A percentile compares a stretch with the other conserved stretches of the same genome.
Evolutionary conservation across 2,329 filamentous ascomycete genomes (phyloP).

Genomic region (Helminthosporium solani): DNA sequence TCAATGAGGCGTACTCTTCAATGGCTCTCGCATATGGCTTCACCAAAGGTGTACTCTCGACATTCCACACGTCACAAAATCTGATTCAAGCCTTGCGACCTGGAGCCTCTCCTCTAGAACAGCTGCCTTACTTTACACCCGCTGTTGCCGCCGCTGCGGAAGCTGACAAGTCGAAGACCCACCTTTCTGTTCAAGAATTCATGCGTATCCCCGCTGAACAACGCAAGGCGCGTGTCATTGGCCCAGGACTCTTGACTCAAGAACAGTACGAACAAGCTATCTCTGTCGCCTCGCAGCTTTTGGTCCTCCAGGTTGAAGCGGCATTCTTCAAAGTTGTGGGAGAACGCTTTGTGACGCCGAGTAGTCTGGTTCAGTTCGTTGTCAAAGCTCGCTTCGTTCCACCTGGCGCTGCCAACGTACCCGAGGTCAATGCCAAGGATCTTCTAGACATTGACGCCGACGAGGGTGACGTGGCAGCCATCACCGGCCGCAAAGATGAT

Average conservation of each 20-base stretch:
- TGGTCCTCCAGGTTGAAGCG: conserved; percentile 79
- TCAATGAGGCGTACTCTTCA: conserved; percentile 83
- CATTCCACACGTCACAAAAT: conserved; percentile 80
- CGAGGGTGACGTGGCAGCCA: conserved; percentile 85
- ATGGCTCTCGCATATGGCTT: conserved; percentile 87
- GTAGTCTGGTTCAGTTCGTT: conserved; percentile 88
- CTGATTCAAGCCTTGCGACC: conserved; percentile 88
- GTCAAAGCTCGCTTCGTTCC: conserved; percentile 94
- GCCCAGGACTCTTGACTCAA: conserved; percentile 69
- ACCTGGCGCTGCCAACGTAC: conserved; percentile 74
- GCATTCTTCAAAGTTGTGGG: conserved; percentile 98
- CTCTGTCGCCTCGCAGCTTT: conserved; percentile 77
- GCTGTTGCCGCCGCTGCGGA: conserved; percentile 64
- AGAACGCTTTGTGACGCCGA: conserved; percentile 88
- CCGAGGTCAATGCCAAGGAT: conserved; percentile 72
- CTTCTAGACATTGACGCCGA: conserved; percentile 90
- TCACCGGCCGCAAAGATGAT: conserved; percentile 71
- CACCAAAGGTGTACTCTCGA: conserved; percentile 76
- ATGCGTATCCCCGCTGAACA: conserved; percentile 79
- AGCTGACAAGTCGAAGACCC: conserved; percentile 61
- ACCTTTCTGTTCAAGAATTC: conserved; percentile 80
- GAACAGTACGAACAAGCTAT: conserved; percentile 75
- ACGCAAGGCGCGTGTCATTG: conserved; percentile 70
- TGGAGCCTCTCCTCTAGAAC: conserved; percentile 80
- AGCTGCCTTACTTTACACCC: conserved; percentile 83